phyloP scores from a whole-genome alignment of 352 stramenopile genomes.

The Globisporangium mamillatum region DNA sequence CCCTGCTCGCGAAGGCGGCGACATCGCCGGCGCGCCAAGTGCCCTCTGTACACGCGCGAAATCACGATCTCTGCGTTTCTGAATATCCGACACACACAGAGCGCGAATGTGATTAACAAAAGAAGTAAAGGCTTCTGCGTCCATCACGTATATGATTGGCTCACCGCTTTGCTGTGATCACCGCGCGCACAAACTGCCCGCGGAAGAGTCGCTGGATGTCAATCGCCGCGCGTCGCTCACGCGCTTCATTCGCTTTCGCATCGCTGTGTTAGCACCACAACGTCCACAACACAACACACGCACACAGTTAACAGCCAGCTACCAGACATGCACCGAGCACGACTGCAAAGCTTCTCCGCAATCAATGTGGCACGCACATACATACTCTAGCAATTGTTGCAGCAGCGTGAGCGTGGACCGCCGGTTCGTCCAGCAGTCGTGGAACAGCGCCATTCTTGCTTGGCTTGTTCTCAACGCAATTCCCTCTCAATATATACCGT shows the following conservation, averaged over 20 bases:
- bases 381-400: conserved; percentile 47
- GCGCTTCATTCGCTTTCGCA: conserved; percentile 34
- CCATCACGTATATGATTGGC: too few relatives aligned
- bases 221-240: conserved; percentile 37
- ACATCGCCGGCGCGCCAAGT: conserved; percentile 41
- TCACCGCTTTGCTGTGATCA: conserved; percentile 24
- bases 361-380: not conserved
- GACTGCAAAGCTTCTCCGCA: not conserved
- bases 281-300: not conserved
- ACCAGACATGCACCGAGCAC: not conserved
- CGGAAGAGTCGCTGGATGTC: conserved; percentile 65
- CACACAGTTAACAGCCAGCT: not conserved
- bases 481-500: not conserved
- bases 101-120: too few relatives aligned
- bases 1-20: conserved; percentile 20
- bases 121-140: too few relatives aligned
- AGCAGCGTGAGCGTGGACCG: conserved; percentile 42
- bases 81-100: not conserved
- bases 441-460: conserved; percentile 54
- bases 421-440: conserved; percentile 58
- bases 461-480: not conserved
- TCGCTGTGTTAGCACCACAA: conserved; percentile 29
- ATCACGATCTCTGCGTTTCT: conserved; percentile 57
- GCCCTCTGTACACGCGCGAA: conserved; percentile 52
- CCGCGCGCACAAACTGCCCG: conserved; percentile 48